These are phyloP conservation scores for Panicum virgatum DNA, from an alignment of 202 grass and related monocot genomes.

Conservation along the genomic window DNA sequence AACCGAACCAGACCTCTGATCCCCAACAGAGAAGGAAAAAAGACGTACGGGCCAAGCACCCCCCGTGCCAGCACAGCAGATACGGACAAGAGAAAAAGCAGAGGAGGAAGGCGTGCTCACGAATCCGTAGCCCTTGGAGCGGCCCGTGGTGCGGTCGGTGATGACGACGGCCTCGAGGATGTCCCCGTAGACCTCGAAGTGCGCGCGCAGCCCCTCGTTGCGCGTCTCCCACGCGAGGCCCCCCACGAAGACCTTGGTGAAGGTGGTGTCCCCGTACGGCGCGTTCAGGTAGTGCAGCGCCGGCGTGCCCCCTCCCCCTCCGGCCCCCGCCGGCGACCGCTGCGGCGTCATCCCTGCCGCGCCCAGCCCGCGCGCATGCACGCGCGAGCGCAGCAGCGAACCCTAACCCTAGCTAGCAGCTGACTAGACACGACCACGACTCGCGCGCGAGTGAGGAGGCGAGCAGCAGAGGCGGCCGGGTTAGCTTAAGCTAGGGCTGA, in stretches of 20 bases:
- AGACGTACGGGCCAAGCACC: not conserved
- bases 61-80: not conserved
- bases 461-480: not conserved
- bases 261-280: slow-evolving; percentile 82
- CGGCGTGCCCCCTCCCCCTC: slow-evolving; percentile 34
- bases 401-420: slow-evolving; percentile 55
- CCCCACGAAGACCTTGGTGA: slow-evolving; percentile 86
- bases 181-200: slow-evolving; percentile 68
- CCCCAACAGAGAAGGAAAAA: not conserved
- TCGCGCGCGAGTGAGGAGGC: too few relatives aligned
- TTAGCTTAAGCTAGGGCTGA: slow-evolving; percentile 27
- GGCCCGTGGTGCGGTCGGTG: slow-evolving; percentile 69
- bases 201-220: slow-evolving; percentile 67
- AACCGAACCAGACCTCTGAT: not conserved
- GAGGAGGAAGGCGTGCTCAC: slow-evolving; percentile 47
- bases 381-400: slow-evolving; percentile 17
- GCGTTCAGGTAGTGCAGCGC: slow-evolving; percentile 76
- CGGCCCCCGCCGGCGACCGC: slow-evolving; percentile 42
- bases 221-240: slow-evolving; percentile 84
- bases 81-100: not conserved
- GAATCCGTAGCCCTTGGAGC: slow-evolving; percentile 85
- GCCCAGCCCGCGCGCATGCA: slow-evolving; percentile 35
- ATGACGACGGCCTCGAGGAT: slow-evolving; percentile 89
- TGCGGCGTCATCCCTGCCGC: slow-evolving; percentile 54
- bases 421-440: not conserved